Percentiles rank a stretch among this genome's conserved stretches.
phyloP scores from a whole-genome alignment of 2,329 filamentous ascomycete species.

The Diaporthe ilicicola region DNA sequence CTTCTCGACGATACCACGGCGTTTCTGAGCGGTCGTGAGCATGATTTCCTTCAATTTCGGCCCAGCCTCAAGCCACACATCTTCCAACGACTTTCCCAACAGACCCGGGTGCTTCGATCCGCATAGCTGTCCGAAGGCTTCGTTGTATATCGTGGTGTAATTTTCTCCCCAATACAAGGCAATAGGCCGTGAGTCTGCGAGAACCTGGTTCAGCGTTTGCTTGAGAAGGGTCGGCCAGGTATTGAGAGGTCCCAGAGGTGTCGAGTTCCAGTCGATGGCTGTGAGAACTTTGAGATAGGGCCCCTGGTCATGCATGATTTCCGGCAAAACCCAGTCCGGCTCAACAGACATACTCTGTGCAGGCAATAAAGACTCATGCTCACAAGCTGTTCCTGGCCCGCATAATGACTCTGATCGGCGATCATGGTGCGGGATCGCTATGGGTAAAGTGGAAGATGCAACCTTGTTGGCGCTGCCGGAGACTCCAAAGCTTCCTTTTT shows the following conservation, averaged over 20 bases:
- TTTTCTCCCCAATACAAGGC: conserved; percentile 66
- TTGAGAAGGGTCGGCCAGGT: conserved; percentile 54
- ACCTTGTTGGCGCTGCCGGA: conserved; percentile 29
- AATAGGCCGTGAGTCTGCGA: conserved; percentile 55
- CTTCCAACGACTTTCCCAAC: conserved; percentile 66
- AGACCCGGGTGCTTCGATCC: conserved; percentile 71
- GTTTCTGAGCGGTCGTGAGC: conserved; percentile 43
- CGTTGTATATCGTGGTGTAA: conserved; percentile 72
- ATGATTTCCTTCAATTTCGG: conserved; percentile 49
- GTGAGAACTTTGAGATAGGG: conserved; percentile 48
- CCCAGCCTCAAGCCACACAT: conserved; percentile 66
- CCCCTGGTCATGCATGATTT: conserved; percentile 43
- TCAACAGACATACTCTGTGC: conserved; percentile 38
- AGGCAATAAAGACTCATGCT: conserved; percentile 23
- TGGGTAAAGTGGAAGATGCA: conserved; percentile 20
- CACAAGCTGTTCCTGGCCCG: background rate
- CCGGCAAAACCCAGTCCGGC: conserved; percentile 43
- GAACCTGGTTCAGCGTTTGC: conserved; percentile 50
- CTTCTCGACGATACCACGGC: conserved; percentile 48
- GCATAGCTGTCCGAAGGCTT: conserved; percentile 69
- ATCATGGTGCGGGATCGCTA: conserved; percentile 32
- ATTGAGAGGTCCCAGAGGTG: conserved; percentile 53
- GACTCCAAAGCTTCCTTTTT: conserved; percentile 32
- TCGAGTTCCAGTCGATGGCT: conserved; percentile 53
- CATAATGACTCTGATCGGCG: conserved; percentile 15